Evolutionary conservation across 2,329 filamentous ascomycete species (phyloP), one percentile per base, ranked within the genome.

Genomic region (Colletotrichum neosansevieriae): DNA sequence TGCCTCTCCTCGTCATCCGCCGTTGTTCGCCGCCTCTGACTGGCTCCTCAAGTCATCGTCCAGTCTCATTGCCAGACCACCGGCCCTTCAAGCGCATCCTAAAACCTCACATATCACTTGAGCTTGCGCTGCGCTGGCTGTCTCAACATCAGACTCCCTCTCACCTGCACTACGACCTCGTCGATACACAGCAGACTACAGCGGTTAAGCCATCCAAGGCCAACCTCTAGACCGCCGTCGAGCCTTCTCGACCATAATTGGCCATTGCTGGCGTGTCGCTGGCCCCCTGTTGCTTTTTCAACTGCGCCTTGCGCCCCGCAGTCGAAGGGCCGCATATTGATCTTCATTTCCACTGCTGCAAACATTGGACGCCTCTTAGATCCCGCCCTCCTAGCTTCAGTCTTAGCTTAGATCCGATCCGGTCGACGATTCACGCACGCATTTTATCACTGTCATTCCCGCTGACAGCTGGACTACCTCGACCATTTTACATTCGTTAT

Each of bases 351-450:
- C 65, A 65, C 65, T 40, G 36, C 61, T 59, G 65, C 65, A 65
- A 68, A 68, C 65, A 68, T 68, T 68, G 65, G 61, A 65, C 65
- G 65, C 65, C 65, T 65, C 65, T 53, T 32, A 64, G 65, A 65
- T 68, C 65, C 61, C 65, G 53, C 21, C 47, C 40, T 45, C 15
- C 64, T 67, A 67, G 65, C 34, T 21, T 32, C 40, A 36, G 40
- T 59, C 65, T 58, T 67, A 63, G 65, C 34, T 21, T 17, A 53
- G 58, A 51, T 59, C 65, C 58, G 60, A 68, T 68, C 54, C 65
- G 64, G 64, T 32, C 45, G 38, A 50, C 36, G 29, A 21, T 45
- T 29, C 29, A 9, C 29, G 29, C 29, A 10, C 53, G 34, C 42
- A 42, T 64, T 58, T 58, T 49, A 65, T 53, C 62, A 13, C 38